These are phyloP conservation scores for Kluyveromyces lactis DNA, from an alignment of 805 yeast genomes.

Conservation along the genomic window DNA sequence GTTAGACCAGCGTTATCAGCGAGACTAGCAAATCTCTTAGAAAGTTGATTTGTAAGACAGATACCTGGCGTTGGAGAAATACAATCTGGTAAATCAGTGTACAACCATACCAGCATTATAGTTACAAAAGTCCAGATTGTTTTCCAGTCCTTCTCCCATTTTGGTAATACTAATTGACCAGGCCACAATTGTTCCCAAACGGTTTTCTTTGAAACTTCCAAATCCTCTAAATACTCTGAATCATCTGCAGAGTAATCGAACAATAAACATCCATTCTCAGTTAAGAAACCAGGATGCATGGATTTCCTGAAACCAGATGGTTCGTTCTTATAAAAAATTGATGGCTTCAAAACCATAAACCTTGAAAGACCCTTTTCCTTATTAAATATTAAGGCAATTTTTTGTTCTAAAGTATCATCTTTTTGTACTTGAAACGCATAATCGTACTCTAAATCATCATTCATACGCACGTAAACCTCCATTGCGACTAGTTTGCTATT, in stretches of 20 bases:
- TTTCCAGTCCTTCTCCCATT: slow-evolving; percentile 21
- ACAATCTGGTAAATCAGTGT: slow-evolving; percentile 86
- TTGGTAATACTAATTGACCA: slow-evolving; percentile 63
- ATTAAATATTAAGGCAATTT: slow-evolving; percentile 49
- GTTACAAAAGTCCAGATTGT: slow-evolving; percentile 11
- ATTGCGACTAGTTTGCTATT: slow-evolving; percentile 12
- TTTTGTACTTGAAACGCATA: slow-evolving; percentile 74
- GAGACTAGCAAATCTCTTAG: slow-evolving; percentile 26
- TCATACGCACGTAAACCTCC: slow-evolving; percentile 64
- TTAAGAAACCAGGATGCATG: slow-evolving; percentile 59
- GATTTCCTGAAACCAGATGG: slow-evolving; percentile 64
- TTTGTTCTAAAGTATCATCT: slow-evolving; percentile 48
- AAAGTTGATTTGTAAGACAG: slow-evolving; percentile 58
- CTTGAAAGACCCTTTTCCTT: slow-evolving; percentile 37
- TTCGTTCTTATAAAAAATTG: slow-evolving; percentile 53
- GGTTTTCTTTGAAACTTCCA: slow-evolving; percentile 41
- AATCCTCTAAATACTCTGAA: slow-evolving; percentile 36
- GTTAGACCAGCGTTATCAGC: slow-evolving; percentile 31
- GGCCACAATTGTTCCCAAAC: slow-evolving; percentile 70
- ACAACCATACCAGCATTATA: slow-evolving; percentile 62
- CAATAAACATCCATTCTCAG: slow-evolving; percentile 74
- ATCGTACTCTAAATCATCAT: slow-evolving; percentile 78
- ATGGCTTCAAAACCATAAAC: slow-evolving; percentile 64
- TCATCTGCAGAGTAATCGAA: slow-evolving; percentile 52
- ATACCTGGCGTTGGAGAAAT: slow-evolving; percentile 90